Base-by-base conservation (phyloP, 2,329 filamentous ascomycete genomes). In the Penicillium nordicum region DNA sequence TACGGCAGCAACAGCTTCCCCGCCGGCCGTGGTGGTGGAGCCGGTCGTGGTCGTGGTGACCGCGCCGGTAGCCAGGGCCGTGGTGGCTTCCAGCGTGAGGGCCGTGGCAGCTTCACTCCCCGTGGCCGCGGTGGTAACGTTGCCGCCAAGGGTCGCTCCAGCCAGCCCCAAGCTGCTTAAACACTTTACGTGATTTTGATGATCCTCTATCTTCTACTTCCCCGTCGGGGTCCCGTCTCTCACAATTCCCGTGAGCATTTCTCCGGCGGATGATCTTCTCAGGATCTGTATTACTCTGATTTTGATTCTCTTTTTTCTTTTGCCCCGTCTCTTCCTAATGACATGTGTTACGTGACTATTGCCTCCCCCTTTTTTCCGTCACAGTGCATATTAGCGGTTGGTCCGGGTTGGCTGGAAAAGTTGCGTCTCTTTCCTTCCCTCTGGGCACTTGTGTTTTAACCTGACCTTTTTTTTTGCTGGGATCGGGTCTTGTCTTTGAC, bases 41-140 rank as follows among this genome's bases (percentile, higher is more conserved):
- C 83, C 63, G 80, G 81, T 63, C 84, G 88, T 67, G 86, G 87
- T 59, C 88, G 88, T 69, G 87, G 87, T 63, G 86, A 89, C 57
- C 85, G 86, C 63, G 75, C 79, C 48, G 83, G 84, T 51, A 84
- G 83, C 71, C 86, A 88, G 71, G 76, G 78, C 55, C 80, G 85
- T 65, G 85, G 88, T 59, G 86, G 84, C 71, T 92, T 88, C 77
- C 79, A 82, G 57, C 84, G 87, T 53, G 87, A 88, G 56, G 80
- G 86, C 44, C 85, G 89, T 67, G 88, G 89, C 61, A 84, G 84
- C 55, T 84, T 85, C 65, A 79, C 81, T 67, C 78, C 85, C 62
- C 84, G 86, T 58, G 83, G 85, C 55, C 84, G 88, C 63, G 86
- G 88, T 61, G 78, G 81, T 64, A 84, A 82, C 63, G 81, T 75